Conservation (phyloP, 768 basidiomycete species). For the Russula earlei region DNA sequence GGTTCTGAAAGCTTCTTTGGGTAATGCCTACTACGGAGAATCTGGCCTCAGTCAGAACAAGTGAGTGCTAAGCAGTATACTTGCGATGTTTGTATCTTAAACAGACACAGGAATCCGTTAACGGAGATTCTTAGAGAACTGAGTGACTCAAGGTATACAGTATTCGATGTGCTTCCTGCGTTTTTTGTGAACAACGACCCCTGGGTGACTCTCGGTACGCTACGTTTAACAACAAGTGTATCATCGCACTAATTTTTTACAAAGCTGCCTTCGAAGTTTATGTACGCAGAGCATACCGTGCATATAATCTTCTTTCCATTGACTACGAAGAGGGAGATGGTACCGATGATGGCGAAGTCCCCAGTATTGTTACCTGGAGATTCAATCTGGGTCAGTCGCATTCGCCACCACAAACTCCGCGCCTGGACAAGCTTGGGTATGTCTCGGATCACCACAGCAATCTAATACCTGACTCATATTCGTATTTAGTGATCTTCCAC, state of each 20-base stretch:
- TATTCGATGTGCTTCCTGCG: conserved; percentile 91
- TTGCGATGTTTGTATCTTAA: not conserved
- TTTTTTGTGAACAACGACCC: conserved; percentile 88
- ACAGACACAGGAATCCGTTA: conserved; percentile 55
- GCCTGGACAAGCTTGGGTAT: conserved; percentile 40
- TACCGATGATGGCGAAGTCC: conserved; percentile 72
- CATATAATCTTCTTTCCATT: conserved; percentile 82
- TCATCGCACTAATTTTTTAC: not conserved
- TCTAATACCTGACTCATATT: not conserved
- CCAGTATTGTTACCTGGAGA: conserved; percentile 80
- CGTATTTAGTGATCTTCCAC: conserved; percentile 39
- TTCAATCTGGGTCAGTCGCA: conserved; percentile 90
- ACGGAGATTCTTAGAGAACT: conserved; percentile 84
- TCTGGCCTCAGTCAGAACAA: conserved; percentile 53
- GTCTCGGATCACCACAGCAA: conserved; percentile 11
- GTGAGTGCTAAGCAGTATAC: conserved; percentile 14
- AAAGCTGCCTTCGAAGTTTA: conserved; percentile 93
- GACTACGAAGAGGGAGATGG: conserved; percentile 93
- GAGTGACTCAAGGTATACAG: conserved; percentile 92
- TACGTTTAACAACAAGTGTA: not conserved
- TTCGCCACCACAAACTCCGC: conserved; percentile 78
- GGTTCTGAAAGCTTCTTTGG: conserved; percentile 81
- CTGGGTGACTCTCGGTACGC: conserved; percentile 72
- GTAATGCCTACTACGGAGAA: conserved; percentile 86
- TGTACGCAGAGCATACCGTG: conserved; percentile 89